Evolutionary conservation across 169 alveolate species (phyloP), one percentile per base, ranked within the genome.

Genomic region (Plasmodium gaboni): DNA sequence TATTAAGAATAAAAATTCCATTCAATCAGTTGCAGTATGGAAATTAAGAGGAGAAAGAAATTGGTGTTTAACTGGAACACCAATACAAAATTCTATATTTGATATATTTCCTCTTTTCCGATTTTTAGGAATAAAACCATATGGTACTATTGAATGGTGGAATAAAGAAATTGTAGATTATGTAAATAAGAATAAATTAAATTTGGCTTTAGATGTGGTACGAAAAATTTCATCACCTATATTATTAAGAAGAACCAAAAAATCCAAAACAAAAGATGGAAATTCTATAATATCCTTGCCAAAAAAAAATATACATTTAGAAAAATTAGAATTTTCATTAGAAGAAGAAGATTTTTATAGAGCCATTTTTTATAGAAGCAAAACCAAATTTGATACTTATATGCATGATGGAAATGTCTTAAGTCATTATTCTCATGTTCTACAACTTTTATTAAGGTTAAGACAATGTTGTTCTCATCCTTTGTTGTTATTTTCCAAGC

Each of bases 51-150:
- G 97, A 5, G 94, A 91, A 60, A 90, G 95, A 94, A 95, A 96
- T 87, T 95, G 98, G 96, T 91, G 95, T 80, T 88, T 97, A 91
- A 97, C 99, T 19, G 99, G 99, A 48, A 97, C 99, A 15, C 99
- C 99, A 8, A 90, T 98, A 48, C 96, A 97, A 78, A 98, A 98
- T 92, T 94, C 96, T 50, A 65, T 98, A 12, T 93, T 92, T 68
- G 99, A 98, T 74, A 92, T 97, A 44, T 98, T 95, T 88, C 94
- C 98, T 22, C 88, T 97, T 46, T 85, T 97, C 10, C 92, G 96
- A 73, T 97, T 96, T 83, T 90, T 98, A 57, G 95, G 96, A 87
- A 95, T 97, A 24, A 96, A 95, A 48, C 97, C 97, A 61, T 88
- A 96, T 96, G 93, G 94, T 51, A 96, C 94, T 19, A 74, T 92